Conservation (phyloP, 2,329 filamentous ascomycete genomes). For the Apiospora pterosperma region DNA sequence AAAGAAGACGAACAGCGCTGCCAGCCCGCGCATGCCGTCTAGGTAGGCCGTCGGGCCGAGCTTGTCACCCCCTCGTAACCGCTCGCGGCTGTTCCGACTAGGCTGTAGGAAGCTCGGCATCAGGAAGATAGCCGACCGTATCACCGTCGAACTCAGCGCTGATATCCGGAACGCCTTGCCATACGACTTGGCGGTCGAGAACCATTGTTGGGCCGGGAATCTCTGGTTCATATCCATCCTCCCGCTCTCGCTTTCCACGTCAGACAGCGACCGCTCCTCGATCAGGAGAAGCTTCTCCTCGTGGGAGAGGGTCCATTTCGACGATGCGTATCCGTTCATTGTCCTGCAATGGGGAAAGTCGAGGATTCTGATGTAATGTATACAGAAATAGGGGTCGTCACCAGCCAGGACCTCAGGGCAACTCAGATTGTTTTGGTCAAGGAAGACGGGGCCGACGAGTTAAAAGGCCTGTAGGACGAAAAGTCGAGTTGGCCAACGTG, state of each 20-base stretch:
- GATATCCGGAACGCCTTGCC: slow-evolving; percentile 25
- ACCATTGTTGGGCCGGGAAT: slow-evolving; percentile 29
- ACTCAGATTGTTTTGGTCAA: background rate
- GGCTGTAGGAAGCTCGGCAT: slow-evolving; percentile 52
- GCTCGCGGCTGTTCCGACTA: slow-evolving; percentile 34
- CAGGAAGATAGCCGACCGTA: slow-evolving; percentile 41
- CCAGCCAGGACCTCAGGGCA: background rate
- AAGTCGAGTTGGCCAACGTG: background rate
- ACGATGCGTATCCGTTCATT: slow-evolving; percentile 38
- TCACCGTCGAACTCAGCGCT: slow-evolving; percentile 33
- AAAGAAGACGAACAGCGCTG: slow-evolving; percentile 53
- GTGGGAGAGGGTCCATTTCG: slow-evolving; percentile 30
- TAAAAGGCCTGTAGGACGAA: background rate
- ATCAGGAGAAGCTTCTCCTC: slow-evolving; percentile 44
- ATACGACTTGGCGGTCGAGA: slow-evolving; percentile 25
- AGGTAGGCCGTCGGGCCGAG: slow-evolving; percentile 54
- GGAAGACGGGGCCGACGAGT: background rate
- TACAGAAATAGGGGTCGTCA: background rate
- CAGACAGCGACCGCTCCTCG: slow-evolving; percentile 40
- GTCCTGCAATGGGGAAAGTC: slow-evolving; percentile 16
- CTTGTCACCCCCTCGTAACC: slow-evolving; percentile 33
- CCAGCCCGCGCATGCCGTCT: slow-evolving; percentile 55
- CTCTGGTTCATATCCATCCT: slow-evolving; percentile 35
- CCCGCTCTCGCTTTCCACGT: slow-evolving; percentile 40
- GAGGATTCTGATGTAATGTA: background rate